Evolutionary conservation across 805 yeast species (phyloP), one percentile per base, ranked within the genome.

Genomic region (Pachysolen tannophilus): DNA sequence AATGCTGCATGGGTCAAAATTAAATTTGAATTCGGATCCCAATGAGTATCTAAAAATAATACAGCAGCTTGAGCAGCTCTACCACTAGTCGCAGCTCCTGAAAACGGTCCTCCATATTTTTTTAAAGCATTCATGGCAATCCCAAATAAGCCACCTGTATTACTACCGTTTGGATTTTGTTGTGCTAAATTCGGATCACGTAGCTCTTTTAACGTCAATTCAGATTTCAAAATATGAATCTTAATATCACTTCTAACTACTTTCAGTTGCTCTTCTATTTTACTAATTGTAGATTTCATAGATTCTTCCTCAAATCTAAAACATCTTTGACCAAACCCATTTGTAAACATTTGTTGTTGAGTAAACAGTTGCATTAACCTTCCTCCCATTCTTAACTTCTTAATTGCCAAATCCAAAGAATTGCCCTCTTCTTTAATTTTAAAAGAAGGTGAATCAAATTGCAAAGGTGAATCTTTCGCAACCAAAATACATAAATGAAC

Each of bases 301-400:
- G 66, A 71, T 43, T 75, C 83, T 47, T 88, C 94, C 2, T 67
- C 77, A 43, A 86, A 82, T 41, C 75, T 74, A 56, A 86, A 86
- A 4, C 82, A 67, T 41, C 97, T 63, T 43, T 78, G 72, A 8
- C 95, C 94, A 50, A 84, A 72, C 0, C 92, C 88, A 30, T 74
- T 69, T 26, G 79, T 61, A 35, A 75, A 55, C 94, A 90, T 85
- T 51, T 87, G 95, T 46, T 88, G 97, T 46, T 76, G 78, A 0
- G 97, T 88, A 55, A 72, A 87, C 1, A 95, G 94, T 48, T 85
- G 90, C 94, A 85, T 84, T 56, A 88, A 56, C 46, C 95, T 67
- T 4, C 82, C 94, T 3, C 84, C 95, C 41, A 86, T 73, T 47
- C 92, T 73, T 43, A 90, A 53, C 52, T 85, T 85, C 43, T 63